These are phyloP conservation scores for Nemophila menziesii DNA, from an alignment of 257 asterid species.

Conservation along the genomic window DNA sequence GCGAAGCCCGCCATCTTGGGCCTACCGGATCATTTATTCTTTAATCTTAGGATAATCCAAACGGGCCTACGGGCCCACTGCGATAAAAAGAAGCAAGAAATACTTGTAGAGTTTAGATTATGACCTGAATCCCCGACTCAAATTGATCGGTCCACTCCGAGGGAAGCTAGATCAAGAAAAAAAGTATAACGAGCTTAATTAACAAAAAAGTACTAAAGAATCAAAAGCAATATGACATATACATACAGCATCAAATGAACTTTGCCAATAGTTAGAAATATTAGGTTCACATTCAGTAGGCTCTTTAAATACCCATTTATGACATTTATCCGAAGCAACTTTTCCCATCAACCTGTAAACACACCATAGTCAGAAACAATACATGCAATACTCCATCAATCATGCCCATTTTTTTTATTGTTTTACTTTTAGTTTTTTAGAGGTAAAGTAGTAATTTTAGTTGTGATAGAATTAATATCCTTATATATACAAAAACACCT, in stretches of 20 bases:
- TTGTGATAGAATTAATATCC: conserved; percentile 34
- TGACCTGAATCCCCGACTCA: conserved; percentile 97
- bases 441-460: too few species aligned
- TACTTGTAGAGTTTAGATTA: conserved; percentile 6
- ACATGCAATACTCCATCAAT: conserved; percentile 7
- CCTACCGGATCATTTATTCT: too few species aligned
- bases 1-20: too few species aligned
- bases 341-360: conserved; percentile 98
- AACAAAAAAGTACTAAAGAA: conserved; percentile 14
- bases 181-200: conserved; percentile 3
- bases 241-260: conserved; percentile 99
- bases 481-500: conserved; percentile 44
- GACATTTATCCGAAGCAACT: conserved; percentile 99
- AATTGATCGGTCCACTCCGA: conserved; percentile 98
- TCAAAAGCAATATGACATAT: neutral
- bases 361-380: conserved; percentile 27
- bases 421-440: too few species aligned
- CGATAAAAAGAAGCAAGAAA: neutral
- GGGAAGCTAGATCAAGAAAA: conserved; percentile 53
- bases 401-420: conserved; percentile 4
- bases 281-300: conserved; percentile 93
- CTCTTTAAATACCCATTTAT: conserved; percentile 99
- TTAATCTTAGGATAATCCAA: too few species aligned
- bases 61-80: too few species aligned
- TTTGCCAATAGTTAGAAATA: conserved; percentile 98